Percentiles rank a stretch among this genome's conserved stretches.
These are phyloP conservation scores for Globisporangium splendens DNA, from an alignment of 352 stramenopile genomes.

Conservation along the genomic window DNA sequence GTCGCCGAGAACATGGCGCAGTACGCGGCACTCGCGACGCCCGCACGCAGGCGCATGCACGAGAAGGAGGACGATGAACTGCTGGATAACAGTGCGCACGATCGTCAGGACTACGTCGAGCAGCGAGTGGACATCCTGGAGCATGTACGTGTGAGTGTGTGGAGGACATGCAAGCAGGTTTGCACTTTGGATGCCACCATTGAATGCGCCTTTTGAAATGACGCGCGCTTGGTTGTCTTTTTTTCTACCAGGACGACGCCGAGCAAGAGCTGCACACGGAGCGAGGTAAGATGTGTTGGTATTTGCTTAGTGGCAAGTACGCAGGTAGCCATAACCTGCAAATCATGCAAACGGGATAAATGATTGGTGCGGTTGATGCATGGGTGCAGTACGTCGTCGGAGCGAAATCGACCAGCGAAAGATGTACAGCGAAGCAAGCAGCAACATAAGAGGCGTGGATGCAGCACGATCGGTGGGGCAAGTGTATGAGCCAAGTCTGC, in stretches of 20 bases:
- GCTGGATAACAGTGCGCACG: too few relatives aligned
- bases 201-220: too few relatives aligned
- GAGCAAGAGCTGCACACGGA: conserved; percentile 11
- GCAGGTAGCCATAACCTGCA: not conserved
- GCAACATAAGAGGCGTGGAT: conserved; percentile 16
- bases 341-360: not conserved
- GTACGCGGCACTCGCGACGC: conserved; percentile 28
- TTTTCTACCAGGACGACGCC: not conserved
- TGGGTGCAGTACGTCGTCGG: conserved; percentile 6
- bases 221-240: not conserved
- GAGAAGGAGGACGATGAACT: not conserved
- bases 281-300: not conserved
- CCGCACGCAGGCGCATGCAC: not conserved
- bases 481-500: conserved; percentile 46
- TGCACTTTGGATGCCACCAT: too few relatives aligned
- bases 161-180: too few relatives aligned
- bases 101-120: too few relatives aligned
- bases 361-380: not conserved
- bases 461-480: conserved; percentile 24
- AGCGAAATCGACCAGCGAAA: conserved; percentile 17
- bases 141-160: conserved; percentile 1
- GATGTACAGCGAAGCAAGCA: conserved; percentile 23
- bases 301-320: not conserved
- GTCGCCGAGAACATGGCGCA: conserved; percentile 16
- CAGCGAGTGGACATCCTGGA: not conserved